These are phyloP conservation scores for Fusarium graminum DNA, from an alignment of 2,329 filamentous ascomycete species.

Conservation along the genomic window DNA sequence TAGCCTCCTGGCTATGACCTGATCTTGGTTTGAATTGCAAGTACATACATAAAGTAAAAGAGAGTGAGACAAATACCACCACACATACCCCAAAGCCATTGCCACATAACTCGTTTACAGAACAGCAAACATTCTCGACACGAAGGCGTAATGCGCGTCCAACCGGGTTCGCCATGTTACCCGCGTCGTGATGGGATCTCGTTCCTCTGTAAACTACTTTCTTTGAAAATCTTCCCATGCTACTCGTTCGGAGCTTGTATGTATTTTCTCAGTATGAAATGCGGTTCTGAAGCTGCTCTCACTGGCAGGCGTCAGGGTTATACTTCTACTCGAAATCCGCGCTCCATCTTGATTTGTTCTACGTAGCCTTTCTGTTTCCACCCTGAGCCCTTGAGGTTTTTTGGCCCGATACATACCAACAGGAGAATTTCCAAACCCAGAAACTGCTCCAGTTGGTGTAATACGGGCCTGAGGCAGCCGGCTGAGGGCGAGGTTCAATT, in stretches of 20 bases:
- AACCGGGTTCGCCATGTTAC: slow-evolving; percentile 19
- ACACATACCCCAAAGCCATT: slow-evolving; percentile 4
- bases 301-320: slow-evolving; percentile 11
- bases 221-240: slow-evolving; percentile 9
- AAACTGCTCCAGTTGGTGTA: slow-evolving; percentile 12
- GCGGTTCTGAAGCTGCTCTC: slow-evolving; percentile 34
- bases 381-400: slow-evolving; percentile 45
- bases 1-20: neutral
- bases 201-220: slow-evolving; percentile 23
- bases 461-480: slow-evolving; percentile 18
- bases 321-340: slow-evolving; percentile 29
- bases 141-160: slow-evolving; percentile 7
- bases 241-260: slow-evolving; percentile 22
- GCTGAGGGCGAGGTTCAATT: slow-evolving; percentile 30
- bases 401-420: slow-evolving; percentile 41
- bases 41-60: slow-evolving; percentile 6
- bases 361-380: slow-evolving; percentile 46
- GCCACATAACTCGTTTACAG: slow-evolving; percentile 1
- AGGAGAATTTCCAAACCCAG: slow-evolving; percentile 5
- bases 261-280: slow-evolving; percentile 37
- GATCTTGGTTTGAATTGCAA: slow-evolving; percentile 1
- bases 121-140: slow-evolving; percentile 18
- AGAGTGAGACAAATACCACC: slow-evolving; percentile 7
- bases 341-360: slow-evolving; percentile 39
- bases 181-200: slow-evolving; percentile 31